Base-by-base conservation (phyloP, 257 asterid genomes). In the Solanum clarkiae region DNA sequence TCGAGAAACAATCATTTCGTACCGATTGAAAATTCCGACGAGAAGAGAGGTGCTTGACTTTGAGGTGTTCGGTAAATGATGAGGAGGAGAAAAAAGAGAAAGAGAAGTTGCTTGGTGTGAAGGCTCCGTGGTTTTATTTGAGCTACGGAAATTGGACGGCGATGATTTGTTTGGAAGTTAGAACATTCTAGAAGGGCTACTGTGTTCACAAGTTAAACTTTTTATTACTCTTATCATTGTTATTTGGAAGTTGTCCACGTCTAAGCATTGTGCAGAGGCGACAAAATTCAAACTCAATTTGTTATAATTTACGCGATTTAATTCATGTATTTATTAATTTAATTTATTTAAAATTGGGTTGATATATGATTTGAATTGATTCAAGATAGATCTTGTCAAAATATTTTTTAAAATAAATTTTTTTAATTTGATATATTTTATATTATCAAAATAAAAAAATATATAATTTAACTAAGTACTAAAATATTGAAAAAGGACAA, bases 251-350 rank as follows among this genome's bases (percentile, higher is more conserved):
- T 36, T 4, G 42, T 36, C 6, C 6, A 4, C 42, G 42, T 36
- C 42, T 32, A 32, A 2, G 6, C 42, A 0, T 0, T 0, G 7
- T 0, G 6, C 0, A 36, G 6, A 4, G 1, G 7, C 42, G 42
- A 1, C 1, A 36, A 36, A 36, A 36, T 36, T 36, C 36, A 4
- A 36, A 36, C 6, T 36, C 7, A 36, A 36, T 36, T 36, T 36
- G 6, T 36, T 36, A 0, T 4, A 36, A 36, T 36, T 36, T 4
- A 0, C 0, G 1, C 4, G 6, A 5, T 4, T 4, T 36, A 36
- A 36, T 36, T 36, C 0, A 4, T 36, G 0, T 4, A 36, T 36
- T 36, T 36, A 36, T 4, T 36, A 36, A 1, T 36, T 36, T 4
- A 36, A 5, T 5, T 4, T 0, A 36, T 5, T 4, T 36, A 36